Evolutionary conservation across 805 yeast genomes (phyloP), one percentile per base, ranked within the genome.

Genomic region (Teunomyces pallodes): DNA sequence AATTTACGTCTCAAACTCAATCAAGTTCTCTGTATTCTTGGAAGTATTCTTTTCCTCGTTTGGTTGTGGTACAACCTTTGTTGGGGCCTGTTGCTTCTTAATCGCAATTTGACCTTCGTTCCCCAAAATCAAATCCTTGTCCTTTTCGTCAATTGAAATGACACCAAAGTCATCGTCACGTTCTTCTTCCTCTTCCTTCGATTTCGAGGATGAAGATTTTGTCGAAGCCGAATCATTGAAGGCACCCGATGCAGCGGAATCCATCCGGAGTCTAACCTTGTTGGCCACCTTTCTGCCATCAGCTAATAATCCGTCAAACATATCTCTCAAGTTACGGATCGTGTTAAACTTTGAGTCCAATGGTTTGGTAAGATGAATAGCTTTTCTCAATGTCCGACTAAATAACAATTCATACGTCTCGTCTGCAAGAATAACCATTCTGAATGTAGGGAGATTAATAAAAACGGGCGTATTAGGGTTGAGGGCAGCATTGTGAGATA

Each of bases 391-490:
- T 0, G 90, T 85, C 24, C 75, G 71, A 10, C 88, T 76, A 68
- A 94, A 94, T 52, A 92, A 82, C 36, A 86, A 72, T 64, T 94
- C 98, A 56, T 90, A 86, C 0, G 97, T 87, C 59, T 90, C 98
- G 63, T 91, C 97, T 0, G 98, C 97, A 5, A 92, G 72, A 5
- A 94, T 71, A 1, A 94, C 95, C 99, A 92, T 92, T 52, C 98
- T 74, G 69, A 92, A 92, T 0, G 96, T 90, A 0, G 98, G 89
- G 13, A 90, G 70, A 46, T 86, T 87, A 45, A 91, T 76, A 49
- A 71, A 81, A 8, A 85, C 82, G 1, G 96, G 96, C 29, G 84
- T 80, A 29, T 79, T 75, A 3, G 96, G 96, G 60, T 90, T 88
- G 33, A 90, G 69, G 0, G 96, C 96, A 4, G 82, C 88, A 60